These are phyloP conservation scores for Hypoxylon lienhwacheense DNA, from an alignment of 495 filamentous ascomycete genomes.

Conservation along the genomic window DNA sequence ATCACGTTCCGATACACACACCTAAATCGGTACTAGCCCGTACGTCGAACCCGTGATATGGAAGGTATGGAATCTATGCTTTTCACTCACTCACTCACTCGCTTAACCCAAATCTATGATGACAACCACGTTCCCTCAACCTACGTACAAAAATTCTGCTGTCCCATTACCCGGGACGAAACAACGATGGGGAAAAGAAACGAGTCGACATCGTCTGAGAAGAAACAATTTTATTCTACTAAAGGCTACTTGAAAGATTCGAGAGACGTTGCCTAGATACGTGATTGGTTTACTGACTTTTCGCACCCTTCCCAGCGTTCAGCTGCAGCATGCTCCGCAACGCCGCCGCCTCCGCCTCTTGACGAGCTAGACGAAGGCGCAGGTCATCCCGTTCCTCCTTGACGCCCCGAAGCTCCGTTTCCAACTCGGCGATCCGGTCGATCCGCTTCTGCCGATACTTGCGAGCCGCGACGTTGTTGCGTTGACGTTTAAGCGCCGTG, in stretches of 20 bases:
- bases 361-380: constrained; percentile 61
- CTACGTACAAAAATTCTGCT: constrained; percentile 35
- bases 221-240: constrained; percentile 27
- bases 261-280: constrained; percentile 9
- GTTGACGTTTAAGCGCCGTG: constrained; percentile 56
- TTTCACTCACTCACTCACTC: not conserved
- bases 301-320: constrained; percentile 33
- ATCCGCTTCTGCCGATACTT: constrained; percentile 72
- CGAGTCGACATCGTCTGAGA: constrained; percentile 54
- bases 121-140: constrained; percentile 43
- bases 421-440: constrained; percentile 64
- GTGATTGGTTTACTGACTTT: constrained; percentile 33
- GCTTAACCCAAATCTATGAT: constrained; percentile 31
- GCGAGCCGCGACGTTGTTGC: constrained; percentile 70
- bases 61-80: not conserved
- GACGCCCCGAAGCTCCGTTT: constrained; percentile 60
- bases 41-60: constrained; percentile 16
- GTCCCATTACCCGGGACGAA: constrained; percentile 28
- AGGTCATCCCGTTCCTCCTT: constrained; percentile 66
- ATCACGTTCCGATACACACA: too few species aligned
- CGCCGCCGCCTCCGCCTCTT: constrained; percentile 61
- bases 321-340: constrained; percentile 49
- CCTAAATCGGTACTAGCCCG: too few species aligned
- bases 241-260: constrained; percentile 22
- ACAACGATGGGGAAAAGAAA: constrained; percentile 33